Evolutionary conservation across 768 basidiomycete species (phyloP), one percentile per base, ranked within the genome.

Genomic region (Rhodotorula diobovata): DNA sequence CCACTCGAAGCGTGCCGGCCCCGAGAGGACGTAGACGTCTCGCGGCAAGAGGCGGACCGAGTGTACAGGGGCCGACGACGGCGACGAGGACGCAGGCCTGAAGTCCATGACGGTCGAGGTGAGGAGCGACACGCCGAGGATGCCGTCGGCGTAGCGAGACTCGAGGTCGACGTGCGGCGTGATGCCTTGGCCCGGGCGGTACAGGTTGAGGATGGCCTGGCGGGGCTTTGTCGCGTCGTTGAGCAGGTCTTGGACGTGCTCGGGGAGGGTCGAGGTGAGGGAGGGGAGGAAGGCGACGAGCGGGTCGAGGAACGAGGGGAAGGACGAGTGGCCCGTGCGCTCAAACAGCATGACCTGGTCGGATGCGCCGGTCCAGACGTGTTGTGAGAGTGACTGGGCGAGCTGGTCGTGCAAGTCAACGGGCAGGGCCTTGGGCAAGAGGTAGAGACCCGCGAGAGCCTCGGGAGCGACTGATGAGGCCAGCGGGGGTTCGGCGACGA

Each of bases 201-300:
- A 98, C 3, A 93, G 82, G 79, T 97, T 98, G 63, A 97, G 75
- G 66, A 97, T 98, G 2, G 87, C 90, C 78, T 97, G 93, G 37
- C 91, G 84, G 0, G 90, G 88, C 12, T 77, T 70, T 2, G 61
- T 18, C 25, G 35, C 80, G 70, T 63, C 81, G 79, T 41, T 84
- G 81, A 55, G 77, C 74, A 11, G 71, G 5, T 18, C 30, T 9
- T 32, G 56, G 58, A 76, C 32, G 21, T 56, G 35, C 0, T 16
- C 10, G 0, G 76, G 66, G 1, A 76, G 45, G 25, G n/a, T 14
- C 0, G 39, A 15, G 59, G 76, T 55, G 61, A 64, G 12, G 45
- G 39, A 14, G 7, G 68, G 71, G 10, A 75, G 64, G 28, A 53
- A 25, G 35, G 41, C 61, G 62, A 71, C 45, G 35, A 68, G n/a